Evolutionary conservation across 2,329 filamentous ascomycete genomes (phyloP).

Genomic region (Ophidiomyces ophidiicola): DNA sequence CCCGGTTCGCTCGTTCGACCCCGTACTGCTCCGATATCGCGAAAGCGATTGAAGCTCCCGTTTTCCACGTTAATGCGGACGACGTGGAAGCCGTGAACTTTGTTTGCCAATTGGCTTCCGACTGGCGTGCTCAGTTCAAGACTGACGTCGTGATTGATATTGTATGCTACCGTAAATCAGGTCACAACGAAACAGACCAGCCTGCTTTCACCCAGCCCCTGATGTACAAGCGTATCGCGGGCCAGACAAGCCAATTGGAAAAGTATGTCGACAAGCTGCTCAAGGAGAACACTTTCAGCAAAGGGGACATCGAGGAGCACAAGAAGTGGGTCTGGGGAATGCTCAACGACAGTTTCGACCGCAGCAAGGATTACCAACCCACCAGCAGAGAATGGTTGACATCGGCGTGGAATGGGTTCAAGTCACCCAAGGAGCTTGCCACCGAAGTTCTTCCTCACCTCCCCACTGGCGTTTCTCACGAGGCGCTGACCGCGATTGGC

Average conservation of each 20-base stretch:
- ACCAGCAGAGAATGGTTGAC: conserved; percentile 97
- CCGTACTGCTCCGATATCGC: conserved; percentile 99
- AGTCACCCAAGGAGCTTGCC: conserved; percentile 92
- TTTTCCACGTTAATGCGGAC: conserved; percentile 98
- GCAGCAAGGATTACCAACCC: conserved; percentile 94
- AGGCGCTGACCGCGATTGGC: conserved; percentile 69
- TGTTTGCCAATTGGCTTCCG: conserved; percentile 88
- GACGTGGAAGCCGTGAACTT: conserved; percentile 98
- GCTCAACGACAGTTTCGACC: conserved; percentile 93
- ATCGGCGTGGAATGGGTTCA: conserved; percentile 98
- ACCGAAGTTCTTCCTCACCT: conserved; percentile 88
- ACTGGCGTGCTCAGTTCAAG: conserved; percentile 98
- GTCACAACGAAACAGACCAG: conserved; percentile 99
- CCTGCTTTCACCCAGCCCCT: conserved; percentile 98
- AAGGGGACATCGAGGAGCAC: conserved; percentile 96
- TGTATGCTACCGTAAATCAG: conserved; percentile 97
- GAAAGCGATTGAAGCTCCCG: conserved; percentile 94
- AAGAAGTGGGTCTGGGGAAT: conserved; percentile 99
- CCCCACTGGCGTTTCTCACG: conserved; percentile 64
- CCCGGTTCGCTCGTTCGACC: conserved; percentile 90
- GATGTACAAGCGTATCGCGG: conserved; percentile 96
- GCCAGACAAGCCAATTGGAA: conserved; percentile 73
- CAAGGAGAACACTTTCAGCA: conserved; percentile 80
- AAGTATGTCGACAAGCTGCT: conserved; percentile 87
- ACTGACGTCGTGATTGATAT: conserved; percentile 96